Evolutionary conservation across 225 moss, liverwort and hornwort species (phyloP), one percentile per base, ranked within the genome.

Genomic region (Marchantia polymorpha): DNA sequence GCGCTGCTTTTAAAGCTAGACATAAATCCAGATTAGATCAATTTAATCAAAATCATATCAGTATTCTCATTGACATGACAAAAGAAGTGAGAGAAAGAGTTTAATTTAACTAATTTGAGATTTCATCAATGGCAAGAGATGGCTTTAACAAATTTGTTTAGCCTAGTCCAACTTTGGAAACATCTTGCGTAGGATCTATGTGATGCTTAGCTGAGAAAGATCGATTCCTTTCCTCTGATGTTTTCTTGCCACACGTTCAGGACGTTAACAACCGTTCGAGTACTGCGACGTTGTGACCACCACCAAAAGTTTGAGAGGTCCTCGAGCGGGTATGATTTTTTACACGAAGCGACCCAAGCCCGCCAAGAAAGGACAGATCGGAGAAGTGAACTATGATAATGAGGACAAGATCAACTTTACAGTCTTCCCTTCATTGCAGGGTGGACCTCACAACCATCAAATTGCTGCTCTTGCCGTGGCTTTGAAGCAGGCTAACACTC

Each of bases 391-490:
- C 11, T 97, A 94, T 10, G 92, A 93, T 12, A 93, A 84, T 12
- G 90, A 97, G 81, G 96, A 97, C 82, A 94, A 91, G 88, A 97
- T 97, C 83, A 97, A 97, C 86, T 94, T 94, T 73, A 75, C 93
- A 0, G 96, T 97, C 58, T 97, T 97, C 27, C 94, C 96, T 1
- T 92, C 91, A 19, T 82, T 97, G 66, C 94, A 97, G 79, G 96
- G 96, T 14, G 94, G 96, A 22, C 96, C 94, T 47, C 96, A 97
- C 83, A 97, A 97, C 81, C 92, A 96, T 76, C 94, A 94, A 85
- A 96, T 96, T 73, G 92, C 87, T 26, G 96, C 94, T 25, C 86
- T 96, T 17, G 94, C 94, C 0, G 96, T 96, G 23, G 96, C 94
- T 1, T 30, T 96, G 79, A 94, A 96, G 91, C 94, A 96, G 84